phyloP scores from a whole-genome alignment of 176 grass and related monocot species.

The Stipa capillata region DNA sequence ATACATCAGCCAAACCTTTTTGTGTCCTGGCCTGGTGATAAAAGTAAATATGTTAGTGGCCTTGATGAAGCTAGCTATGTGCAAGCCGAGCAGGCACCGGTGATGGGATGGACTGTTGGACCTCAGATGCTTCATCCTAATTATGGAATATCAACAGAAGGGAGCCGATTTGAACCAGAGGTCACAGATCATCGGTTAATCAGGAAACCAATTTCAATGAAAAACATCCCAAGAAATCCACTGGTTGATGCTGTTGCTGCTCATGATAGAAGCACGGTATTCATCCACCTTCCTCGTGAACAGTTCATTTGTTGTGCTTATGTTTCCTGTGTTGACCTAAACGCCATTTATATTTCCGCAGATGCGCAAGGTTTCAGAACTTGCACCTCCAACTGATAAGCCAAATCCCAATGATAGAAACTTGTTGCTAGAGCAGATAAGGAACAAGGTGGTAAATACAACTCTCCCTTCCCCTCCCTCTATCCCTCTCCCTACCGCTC shows the following conservation, averaged over 20 bases:
- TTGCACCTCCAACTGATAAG: conserved; percentile 33
- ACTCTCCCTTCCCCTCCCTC: neutral
- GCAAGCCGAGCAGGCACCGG: conserved; percentile 27
- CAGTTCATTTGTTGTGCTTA: neutral
- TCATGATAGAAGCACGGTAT: conserved; percentile 96
- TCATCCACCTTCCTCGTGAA: neutral
- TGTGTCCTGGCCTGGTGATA: neutral
- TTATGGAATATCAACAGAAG: conserved; percentile 52
- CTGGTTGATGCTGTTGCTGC: conserved; percentile 90
- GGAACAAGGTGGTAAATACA: conserved; percentile 58
- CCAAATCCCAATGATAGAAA: conserved; percentile 57
- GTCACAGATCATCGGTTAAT: conserved; percentile 36
- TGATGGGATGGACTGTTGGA: conserved; percentile 45
- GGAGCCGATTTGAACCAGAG: conserved; percentile 32
- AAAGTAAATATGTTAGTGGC: conserved; percentile 4
- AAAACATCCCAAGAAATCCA: conserved; percentile 82
- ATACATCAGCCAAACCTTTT: conserved; percentile 8
- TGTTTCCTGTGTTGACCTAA: conserved; percentile 24
- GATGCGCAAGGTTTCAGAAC: conserved; percentile 92
- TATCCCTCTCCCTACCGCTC: neutral
- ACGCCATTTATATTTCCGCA: conserved; percentile 27
- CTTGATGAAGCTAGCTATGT: conserved; percentile 10
- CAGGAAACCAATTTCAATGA: conserved; percentile 59
- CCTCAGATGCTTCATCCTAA: conserved; percentile 67
- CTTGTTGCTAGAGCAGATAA: conserved; percentile 90